Evolutionary conservation across 2,329 filamentous ascomycete genomes (phyloP).

Genomic region (Dactylonectria estremocensis): DNA sequence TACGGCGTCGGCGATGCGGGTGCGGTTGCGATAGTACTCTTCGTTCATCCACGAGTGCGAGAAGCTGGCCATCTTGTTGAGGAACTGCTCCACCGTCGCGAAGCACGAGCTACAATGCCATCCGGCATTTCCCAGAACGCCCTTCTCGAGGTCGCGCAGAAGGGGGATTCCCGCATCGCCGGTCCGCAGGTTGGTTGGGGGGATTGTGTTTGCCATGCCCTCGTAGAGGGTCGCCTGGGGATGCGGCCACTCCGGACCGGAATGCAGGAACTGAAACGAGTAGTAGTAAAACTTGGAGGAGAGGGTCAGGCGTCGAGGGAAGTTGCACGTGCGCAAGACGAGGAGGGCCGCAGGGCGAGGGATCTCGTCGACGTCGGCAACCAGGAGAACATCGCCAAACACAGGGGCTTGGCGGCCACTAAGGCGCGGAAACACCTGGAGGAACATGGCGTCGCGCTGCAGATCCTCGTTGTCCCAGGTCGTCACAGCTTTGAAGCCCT

Average conservation of each 20-base stretch:
- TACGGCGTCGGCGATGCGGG: slow-evolving; percentile 66
- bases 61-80: slow-evolving; percentile 70
- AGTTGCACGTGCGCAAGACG: slow-evolving; percentile 65
- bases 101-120: slow-evolving; percentile 78
- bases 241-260: slow-evolving; percentile 64
- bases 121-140: slow-evolving; percentile 63
- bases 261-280: slow-evolving; percentile 67
- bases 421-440: slow-evolving; percentile 68
- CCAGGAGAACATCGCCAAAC: slow-evolving; percentile 69
- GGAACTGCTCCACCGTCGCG: slow-evolving; percentile 67
- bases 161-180: slow-evolving; percentile 59
- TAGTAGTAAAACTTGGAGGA: slow-evolving; percentile 70
- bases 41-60: slow-evolving; percentile 69
- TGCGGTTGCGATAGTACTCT: slow-evolving; percentile 61
- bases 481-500: slow-evolving; percentile 54
- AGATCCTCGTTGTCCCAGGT: slow-evolving; percentile 68
- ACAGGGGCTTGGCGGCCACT: slow-evolving; percentile 58
- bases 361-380: slow-evolving; percentile 75
- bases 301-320: slow-evolving; percentile 68
- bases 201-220: slow-evolving; percentile 61
- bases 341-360: slow-evolving; percentile 65
- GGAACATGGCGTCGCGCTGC: slow-evolving; percentile 70
- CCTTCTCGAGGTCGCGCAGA: slow-evolving; percentile 59
- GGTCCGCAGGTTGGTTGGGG: slow-evolving; percentile 68
- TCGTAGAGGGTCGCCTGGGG: slow-evolving; percentile 72